Evolutionary conservation across 176 grass and related monocot species (phyloP), one percentile per base, ranked within the genome.

Genomic region (Carex myosuroides): DNA sequence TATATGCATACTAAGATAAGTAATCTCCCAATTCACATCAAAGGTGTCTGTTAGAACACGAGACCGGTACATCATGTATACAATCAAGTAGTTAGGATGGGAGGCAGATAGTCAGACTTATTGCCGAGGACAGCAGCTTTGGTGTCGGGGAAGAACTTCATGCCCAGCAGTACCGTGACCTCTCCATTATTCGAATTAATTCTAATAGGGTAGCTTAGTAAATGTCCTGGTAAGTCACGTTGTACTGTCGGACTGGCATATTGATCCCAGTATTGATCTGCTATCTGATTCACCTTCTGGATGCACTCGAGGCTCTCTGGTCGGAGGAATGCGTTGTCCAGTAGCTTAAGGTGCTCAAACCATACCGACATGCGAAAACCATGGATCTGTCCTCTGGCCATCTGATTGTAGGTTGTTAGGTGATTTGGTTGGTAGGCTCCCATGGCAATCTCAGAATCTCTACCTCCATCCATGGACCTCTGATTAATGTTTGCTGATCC

Each of bases 401-500:
- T 82, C 33, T 88, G 80, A 48, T 77, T 70, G 46, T 42, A 83
- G 77, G 37, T 32, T 44, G 77, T 84, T 55, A 97, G 72, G 75
- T 97, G 80, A 63, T 80, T 53, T 64, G 89, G 90, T 83, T 94
- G 90, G 84, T 88, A 97, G n/a, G 83, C 90, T 9, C 94, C 94
- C 87, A 97, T 88, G 32, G 94, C 94, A 44, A 94, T 97, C 87
- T 97, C 94, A 14, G 90, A 88, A 77, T 97, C 94, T 29, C 94
- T 66, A 13, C 85, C 92, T 21, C 94, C 92, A 56, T 94, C 89
- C 94, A 97, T 94, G 4, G 94, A 97, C 53, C 94, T 92, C 80
- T 97, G 85, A 70, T 97, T 97, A 82, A 94, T 94, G 71, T 97
- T 97, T 1, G 94, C 94, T 54, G 94, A 97, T 32, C 94, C 92